Percentiles rank a stretch among this genome's conserved stretches.
phyloP scores from a whole-genome alignment of 2,329 filamentous ascomycete species.

The Pestalotiopsis sp. region DNA sequence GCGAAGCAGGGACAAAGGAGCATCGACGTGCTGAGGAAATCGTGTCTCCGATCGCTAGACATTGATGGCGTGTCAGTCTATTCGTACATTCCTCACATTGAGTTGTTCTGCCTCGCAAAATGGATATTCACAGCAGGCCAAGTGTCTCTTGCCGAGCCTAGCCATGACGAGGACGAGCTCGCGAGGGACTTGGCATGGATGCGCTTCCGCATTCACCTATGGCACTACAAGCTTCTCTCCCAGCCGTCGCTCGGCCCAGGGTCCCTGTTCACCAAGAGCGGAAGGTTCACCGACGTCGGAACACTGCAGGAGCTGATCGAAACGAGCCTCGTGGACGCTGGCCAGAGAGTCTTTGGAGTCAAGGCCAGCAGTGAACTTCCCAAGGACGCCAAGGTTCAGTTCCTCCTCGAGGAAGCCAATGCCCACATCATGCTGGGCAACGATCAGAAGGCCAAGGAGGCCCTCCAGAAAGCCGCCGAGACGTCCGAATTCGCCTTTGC shows the following conservation, averaged over 20 bases:
- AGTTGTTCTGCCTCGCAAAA: conserved; percentile 77
- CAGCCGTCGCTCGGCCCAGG: conserved; percentile 57
- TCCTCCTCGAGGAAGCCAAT: conserved; percentile 79
- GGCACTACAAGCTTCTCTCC: conserved; percentile 63
- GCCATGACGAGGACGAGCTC: conserved; percentile 37
- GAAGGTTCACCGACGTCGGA: conserved; percentile 62
- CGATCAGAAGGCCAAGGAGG: conserved; percentile 72
- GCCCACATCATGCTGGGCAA: conserved; percentile 83
- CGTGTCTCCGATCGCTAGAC: conserved; percentile 69
- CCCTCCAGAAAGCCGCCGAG: conserved; percentile 68
- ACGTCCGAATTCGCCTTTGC: conserved; percentile 77
- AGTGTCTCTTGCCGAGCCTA: conserved; percentile 18
- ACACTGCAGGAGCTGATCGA: conserved; percentile 54
- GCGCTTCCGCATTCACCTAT: conserved; percentile 72
- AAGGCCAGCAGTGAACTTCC: conserved; percentile 27
- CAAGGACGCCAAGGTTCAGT: conserved; percentile 62
- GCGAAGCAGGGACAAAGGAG: conserved; percentile 1
- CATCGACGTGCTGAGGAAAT: conserved; percentile 22
- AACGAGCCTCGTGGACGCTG: conserved; percentile 42
- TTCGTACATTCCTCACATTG: conserved; percentile 77
- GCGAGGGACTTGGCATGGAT: conserved; percentile 53
- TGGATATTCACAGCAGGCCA: conserved; percentile 46
- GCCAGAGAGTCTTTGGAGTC: conserved; percentile 23
- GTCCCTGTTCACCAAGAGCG: conserved; percentile 56
- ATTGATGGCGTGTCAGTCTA: conserved; percentile 88